Evolutionary conservation across 2,329 filamentous ascomycete species (phyloP).

Genomic region (Biscogniauxia marginata): DNA sequence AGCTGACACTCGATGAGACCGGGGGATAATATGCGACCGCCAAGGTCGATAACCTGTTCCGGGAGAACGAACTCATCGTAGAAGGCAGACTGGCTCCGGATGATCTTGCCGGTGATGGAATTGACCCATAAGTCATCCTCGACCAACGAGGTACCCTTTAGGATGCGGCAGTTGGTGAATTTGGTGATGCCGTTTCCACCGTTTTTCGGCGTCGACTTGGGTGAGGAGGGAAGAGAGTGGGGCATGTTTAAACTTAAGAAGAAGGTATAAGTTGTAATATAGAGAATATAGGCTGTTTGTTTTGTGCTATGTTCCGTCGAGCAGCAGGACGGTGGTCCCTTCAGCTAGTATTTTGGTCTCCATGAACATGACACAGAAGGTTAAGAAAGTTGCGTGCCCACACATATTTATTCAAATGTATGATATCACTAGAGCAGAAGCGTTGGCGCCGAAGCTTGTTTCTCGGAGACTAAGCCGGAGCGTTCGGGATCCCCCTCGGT

Average conservation of each 20-base stretch:
- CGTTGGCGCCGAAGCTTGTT: slow-evolving; percentile 12
- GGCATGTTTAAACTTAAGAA: slow-evolving; percentile 25
- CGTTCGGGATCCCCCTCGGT: slow-evolving; percentile 1
- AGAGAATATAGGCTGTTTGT: background rate
- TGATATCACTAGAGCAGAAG: slow-evolving; percentile 21
- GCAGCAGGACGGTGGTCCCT: slow-evolving; percentile 30
- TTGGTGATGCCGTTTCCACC: slow-evolving; percentile 65
- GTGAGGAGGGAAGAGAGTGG: slow-evolving; percentile 33
- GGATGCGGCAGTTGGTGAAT: slow-evolving; percentile 82
- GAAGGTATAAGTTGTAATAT: background rate
- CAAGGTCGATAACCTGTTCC: slow-evolving; percentile 74
- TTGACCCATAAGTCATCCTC: slow-evolving; percentile 87
- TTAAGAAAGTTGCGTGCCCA: slow-evolving; percentile 20
- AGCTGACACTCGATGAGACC: slow-evolving; percentile 90
- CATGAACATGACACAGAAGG: slow-evolving; percentile 27
- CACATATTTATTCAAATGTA: slow-evolving; percentile 26
- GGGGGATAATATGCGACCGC: slow-evolving; percentile 78
- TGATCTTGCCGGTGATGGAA: slow-evolving; percentile 75
- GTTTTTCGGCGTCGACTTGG: slow-evolving; percentile 49
- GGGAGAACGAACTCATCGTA: slow-evolving; percentile 69
- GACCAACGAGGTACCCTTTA: slow-evolving; percentile 67
- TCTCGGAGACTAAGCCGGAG: slow-evolving; percentile 13
- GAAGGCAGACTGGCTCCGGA: slow-evolving; percentile 66
- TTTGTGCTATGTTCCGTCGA: slow-evolving; percentile 30
- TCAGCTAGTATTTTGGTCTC: slow-evolving; percentile 29